Base-by-base conservation (phyloP, 2,329 filamentous ascomycete genomes). In the Mollisia scopiformis region DNA sequence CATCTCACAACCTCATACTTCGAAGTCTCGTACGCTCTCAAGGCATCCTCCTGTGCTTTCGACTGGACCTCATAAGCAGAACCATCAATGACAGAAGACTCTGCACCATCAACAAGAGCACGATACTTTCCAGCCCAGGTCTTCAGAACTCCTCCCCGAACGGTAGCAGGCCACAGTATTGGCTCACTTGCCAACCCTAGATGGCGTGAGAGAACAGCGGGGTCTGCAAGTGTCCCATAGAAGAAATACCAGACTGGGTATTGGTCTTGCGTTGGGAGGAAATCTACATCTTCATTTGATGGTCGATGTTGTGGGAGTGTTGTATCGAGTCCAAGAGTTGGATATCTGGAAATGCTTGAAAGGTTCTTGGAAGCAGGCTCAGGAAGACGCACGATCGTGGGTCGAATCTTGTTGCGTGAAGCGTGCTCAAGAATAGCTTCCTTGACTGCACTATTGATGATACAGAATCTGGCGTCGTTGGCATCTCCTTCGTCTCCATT, bases 181-280 rank as follows among this genome's bases (percentile, higher is more conserved):
- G 72, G 72, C 10, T 68, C 47, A 2, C 69, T 55, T 1, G 52
- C 13, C 10, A 77, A 60, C 2, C 30, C 49, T n/a, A 30, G 21
- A 19, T 51, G 49, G 1, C 55, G 21, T 7, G 14, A 11, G 2
- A 57, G 31, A 5, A 76, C 59, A 0, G 55, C 58, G 0, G 69
- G 54, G 10, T 76, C 68, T 1, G 68, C 72, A 2, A 79, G 68
- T 0, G 73, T 78, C 13, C 76, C 75, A 61, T 79, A 79, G 62
- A 79, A 78, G 66, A 79, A 79, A 62, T 79, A 79, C 71, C 73
- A 77, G 0, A 80, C 74, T 0, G 69, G 66, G 39, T 58, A 65
- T 33, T 63, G 37, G 21, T 59, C 27, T 52, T 65, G 58, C 16
- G 28, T 14, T 19, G 69, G 72, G 41, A 28, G 30, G 61, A 67